phyloP scores from a whole-genome alignment of 2,329 filamentous ascomycete species.

The Aspergillus sclerotialis region DNA sequence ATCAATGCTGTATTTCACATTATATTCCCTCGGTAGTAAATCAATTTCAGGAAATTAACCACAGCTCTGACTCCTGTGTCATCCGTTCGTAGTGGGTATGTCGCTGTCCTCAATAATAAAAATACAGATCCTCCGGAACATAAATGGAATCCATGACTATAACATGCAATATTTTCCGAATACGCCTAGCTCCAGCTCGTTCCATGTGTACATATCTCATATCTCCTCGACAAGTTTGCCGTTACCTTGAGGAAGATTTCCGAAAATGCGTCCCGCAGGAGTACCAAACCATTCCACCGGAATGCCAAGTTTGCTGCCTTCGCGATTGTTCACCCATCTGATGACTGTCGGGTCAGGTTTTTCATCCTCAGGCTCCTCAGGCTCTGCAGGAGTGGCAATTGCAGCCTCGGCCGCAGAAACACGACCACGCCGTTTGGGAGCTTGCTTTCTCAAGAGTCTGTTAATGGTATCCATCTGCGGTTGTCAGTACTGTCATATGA shows the following conservation, averaged over 20 bases:
- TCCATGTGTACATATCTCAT: constrained; percentile 10
- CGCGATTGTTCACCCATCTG: constrained; percentile 37
- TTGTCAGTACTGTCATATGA: constrained; percentile 10
- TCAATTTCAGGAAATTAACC: not conserved
- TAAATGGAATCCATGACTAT: constrained; percentile 10
- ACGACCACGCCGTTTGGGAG: constrained; percentile 50
- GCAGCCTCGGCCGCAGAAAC: constrained; percentile 40
- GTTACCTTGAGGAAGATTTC: constrained; percentile 12
- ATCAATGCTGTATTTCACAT: no score
- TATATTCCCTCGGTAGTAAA: not conserved
- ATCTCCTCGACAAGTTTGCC: constrained; percentile 35
- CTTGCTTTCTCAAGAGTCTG: constrained; percentile 60
- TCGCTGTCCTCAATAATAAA: constrained; percentile 1
- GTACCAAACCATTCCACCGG: constrained; percentile 44
- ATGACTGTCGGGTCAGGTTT: constrained; percentile 39
- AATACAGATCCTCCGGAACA: no score
- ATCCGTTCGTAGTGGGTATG: not conserved
- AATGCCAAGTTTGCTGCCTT: constrained; percentile 37
- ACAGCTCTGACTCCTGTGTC: not conserved
- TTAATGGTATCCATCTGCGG: constrained; percentile 60
- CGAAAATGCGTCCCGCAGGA: constrained; percentile 35
- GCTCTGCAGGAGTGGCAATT: constrained; percentile 34
- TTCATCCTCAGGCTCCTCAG: constrained; percentile 29
- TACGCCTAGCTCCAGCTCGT: constrained; percentile 16
- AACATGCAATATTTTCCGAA: constrained; percentile 8